Base-by-base conservation (phyloP, 2,329 filamentous ascomycete genomes). In the Ceratocystis lukuohia region DNA sequence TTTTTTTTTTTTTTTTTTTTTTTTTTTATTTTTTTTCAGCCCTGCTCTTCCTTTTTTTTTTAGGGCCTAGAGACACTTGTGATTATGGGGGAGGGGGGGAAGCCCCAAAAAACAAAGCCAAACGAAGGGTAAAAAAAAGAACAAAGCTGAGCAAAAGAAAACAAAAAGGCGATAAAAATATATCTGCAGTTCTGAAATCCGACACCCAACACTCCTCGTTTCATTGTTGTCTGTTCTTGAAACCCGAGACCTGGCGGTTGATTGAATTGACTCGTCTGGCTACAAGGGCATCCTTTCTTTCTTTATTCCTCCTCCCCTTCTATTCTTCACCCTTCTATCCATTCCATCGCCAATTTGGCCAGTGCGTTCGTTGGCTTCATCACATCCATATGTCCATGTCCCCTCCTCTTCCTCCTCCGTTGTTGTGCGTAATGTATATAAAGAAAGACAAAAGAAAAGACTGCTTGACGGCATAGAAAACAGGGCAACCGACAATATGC, bases 191-290 rank as follows among this genome's bases (percentile, higher is more conserved):
- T 61, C 37, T 44, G 59, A 45, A 22, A 45, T 61, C 2, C 41
- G 17, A 22, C n/a, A 25, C 37, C 20, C 37, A 37, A 45, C 22
- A 12, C 59, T 61, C n/a, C 33, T 61, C 20, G 41, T 61, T 61
- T 61, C 59, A 61, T 61, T 20, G 10, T 61, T 61, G 15, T 20
- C 57, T 44, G 15, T 20, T 44, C 48, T 28, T 61, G 57, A 61
- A 33, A 41, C 57, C 57, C 5, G 22, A 61, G 30, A 22, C 30
- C n/a, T 25, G 37, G 57, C 25, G 30, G 15, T 17, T 37, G 28
- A 4, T 41, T 41, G 37, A 15, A 41, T 41, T 41, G 37, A 41
- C 37, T 41, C 15, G 37, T 41, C 10, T 41, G 17, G 22, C 46
- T 50, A 50, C 46, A 50, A 50, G 22, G 46, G 7, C 22, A 22